A percentile compares a stretch with the other conserved stretches of the same genome.
These are phyloP conservation scores for Fusarium domesticum DNA, from an alignment of 2,329 filamentous ascomycete species.

Conservation along the genomic window DNA sequence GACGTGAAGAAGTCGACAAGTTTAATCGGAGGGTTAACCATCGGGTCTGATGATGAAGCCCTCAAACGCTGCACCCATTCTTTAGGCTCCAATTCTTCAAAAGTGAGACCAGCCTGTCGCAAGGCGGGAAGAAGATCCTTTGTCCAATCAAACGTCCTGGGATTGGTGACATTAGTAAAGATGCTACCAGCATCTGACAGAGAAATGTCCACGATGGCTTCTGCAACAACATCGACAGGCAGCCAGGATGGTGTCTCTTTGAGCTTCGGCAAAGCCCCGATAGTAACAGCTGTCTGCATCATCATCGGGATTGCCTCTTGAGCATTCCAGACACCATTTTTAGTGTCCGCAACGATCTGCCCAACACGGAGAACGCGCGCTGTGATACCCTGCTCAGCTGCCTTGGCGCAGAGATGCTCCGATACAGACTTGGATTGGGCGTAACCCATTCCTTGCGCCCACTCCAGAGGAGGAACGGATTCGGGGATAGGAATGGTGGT, in stretches of 20 bases:
- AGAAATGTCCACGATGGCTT: conserved; percentile 39
- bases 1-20: conserved; percentile 49
- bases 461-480: conserved; percentile 32
- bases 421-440: conserved; percentile 40
- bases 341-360: conserved; percentile 48
- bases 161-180: conserved; percentile 49
- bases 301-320: conserved; percentile 52
- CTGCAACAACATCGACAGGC: conserved; percentile 42
- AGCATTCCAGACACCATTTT: conserved; percentile 47
- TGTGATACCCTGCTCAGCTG: conserved; percentile 33
- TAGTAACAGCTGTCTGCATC: conserved; percentile 43
- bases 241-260: conserved; percentile 44
- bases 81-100: conserved; percentile 40
- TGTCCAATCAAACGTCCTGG: conserved; percentile 48
- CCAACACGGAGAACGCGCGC: conserved; percentile 45
- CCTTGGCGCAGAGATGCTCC: conserved; percentile 38
- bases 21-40: conserved; percentile 49
- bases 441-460: conserved; percentile 44
- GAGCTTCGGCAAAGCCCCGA: conserved; percentile 45
- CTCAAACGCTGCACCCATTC: conserved; percentile 44
- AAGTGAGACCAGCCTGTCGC: conserved; percentile 39
- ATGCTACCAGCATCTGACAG: conserved; percentile 30
- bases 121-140: conserved; percentile 48
- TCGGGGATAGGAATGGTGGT: conserved; percentile 38
- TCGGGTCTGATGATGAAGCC: conserved; percentile 41